phyloP scores from a whole-genome alignment of 2,329 filamentous ascomycete species.

The Karstenula rhodostoma region DNA sequence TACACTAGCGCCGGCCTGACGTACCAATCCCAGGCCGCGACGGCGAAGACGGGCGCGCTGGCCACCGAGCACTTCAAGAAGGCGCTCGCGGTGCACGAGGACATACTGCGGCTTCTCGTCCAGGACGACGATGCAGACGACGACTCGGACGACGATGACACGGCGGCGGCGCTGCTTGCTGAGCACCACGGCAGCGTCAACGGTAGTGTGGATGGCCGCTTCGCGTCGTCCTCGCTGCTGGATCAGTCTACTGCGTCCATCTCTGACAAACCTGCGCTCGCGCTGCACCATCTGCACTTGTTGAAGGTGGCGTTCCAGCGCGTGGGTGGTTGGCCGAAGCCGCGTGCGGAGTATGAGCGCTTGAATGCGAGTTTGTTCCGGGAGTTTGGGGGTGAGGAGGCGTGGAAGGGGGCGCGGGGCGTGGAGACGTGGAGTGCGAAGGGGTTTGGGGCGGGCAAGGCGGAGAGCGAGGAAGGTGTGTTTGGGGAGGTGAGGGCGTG shows the following conservation, averaged over 20 bases:
- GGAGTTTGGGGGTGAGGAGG: constrained; percentile 44
- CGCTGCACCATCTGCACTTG: constrained; percentile 48
- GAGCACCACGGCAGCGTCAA: constrained; percentile 45
- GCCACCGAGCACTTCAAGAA: constrained; percentile 53
- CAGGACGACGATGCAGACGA: constrained; percentile 33
- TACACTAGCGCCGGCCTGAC: constrained; percentile 55
- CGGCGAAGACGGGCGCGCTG: constrained; percentile 45
- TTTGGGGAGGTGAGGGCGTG: constrained; percentile 45
- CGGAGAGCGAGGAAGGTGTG: constrained; percentile 50
- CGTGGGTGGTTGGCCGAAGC: constrained; percentile 56
- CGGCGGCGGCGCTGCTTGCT: constrained; percentile 46
- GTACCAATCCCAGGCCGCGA: constrained; percentile 47
- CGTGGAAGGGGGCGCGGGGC: constrained; percentile 54
- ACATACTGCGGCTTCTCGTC: constrained; percentile 44
- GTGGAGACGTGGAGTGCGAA: constrained; percentile 60
- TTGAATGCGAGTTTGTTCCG: constrained; percentile 57
- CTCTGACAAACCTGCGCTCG: constrained; percentile 34
- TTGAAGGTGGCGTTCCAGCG: constrained; percentile 54
- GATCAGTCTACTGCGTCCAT: constrained; percentile 27
- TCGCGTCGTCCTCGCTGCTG: constrained; percentile 33
- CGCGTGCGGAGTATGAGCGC: constrained; percentile 57
- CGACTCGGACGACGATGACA: constrained; percentile 46
- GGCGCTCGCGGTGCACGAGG: constrained; percentile 41
- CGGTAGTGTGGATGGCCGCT: constrained; percentile 31
- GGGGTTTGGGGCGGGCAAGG: constrained; percentile 56